Evolutionary conservation across 2,329 filamentous ascomycete genomes (phyloP), one percentile per base, ranked within the genome.

Genomic region (Emmonsiellopsis sp.): DNA sequence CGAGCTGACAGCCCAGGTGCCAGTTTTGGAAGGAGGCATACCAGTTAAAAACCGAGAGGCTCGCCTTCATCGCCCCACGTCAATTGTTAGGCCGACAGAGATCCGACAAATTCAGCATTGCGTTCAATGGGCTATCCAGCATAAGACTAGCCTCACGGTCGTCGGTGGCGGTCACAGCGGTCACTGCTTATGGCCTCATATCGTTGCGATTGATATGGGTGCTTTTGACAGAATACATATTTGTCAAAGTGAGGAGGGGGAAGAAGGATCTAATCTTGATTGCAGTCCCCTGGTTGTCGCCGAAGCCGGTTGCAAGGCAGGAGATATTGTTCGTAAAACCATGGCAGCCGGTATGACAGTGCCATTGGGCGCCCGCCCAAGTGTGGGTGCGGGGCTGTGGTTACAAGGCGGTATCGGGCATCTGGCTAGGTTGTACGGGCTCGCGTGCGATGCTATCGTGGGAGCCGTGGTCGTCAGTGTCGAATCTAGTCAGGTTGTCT

Each of bases 321-420:
- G 72, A 0, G 76, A 82, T 48, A 78, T 85, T 55, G 59, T 84
- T 58, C 58, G 61, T 16, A 69, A 72, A 50, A 60, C 77, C 38
- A 76, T 77, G 70, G 65, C 54, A 1, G 69, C 58, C 0, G 78
- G 76, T 2, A 0, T 84, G 51, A 79, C 77, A 53, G 76, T 85
- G 2, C 81, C 82, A 0, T 63, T 85, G 2, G 83, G 82, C 2
- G 63, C 79, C 30, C 79, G 82, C 5, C 82, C 82, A 57, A 84
- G 81, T 58, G 80, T 85, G 30, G 82, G 83, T 2, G 76, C 79
- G 0, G 83, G 83, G 0, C 59, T 82, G 11, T 85, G 80, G 80
- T 69, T 86, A 46, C 81, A 85, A 69, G 83, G 83, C 41, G 82
- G 82, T 51, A 81, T 85, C 48, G 81, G 82, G 1, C 80, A 84